Evolutionary conservation across 106 monocot species (phyloP).

Genomic region (Acanthochlamys bracteata): DNA sequence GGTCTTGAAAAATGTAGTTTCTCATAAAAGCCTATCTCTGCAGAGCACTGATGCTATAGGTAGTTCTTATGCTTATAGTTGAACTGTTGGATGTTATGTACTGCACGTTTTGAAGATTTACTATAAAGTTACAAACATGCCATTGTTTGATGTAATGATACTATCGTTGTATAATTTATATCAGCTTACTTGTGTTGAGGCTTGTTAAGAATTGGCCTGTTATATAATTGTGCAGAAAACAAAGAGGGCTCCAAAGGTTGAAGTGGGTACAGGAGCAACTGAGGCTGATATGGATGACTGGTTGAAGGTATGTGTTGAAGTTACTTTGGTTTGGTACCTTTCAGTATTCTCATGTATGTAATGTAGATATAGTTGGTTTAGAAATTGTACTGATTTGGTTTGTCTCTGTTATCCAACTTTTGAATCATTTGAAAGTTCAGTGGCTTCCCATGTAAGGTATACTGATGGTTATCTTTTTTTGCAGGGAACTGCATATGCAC

Average conservation of each 20-base stretch:
- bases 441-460: background rate
- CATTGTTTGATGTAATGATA: too few species aligned
- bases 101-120: too few species aligned
- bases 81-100: too few species aligned
- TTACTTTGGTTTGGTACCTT: background rate
- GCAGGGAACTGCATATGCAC: slow-evolving; percentile 72
- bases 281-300: slow-evolving; percentile 75
- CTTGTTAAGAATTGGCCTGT: too few species aligned
- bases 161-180: too few species aligned
- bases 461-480: background rate
- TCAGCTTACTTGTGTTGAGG: too few species aligned
- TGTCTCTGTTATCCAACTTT: background rate
- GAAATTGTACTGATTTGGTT: background rate
- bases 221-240: slow-evolving; percentile 35
- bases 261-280: slow-evolving; percentile 56
- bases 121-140: too few species aligned
- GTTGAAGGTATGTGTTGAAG: slow-evolving; percentile 40
- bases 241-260: slow-evolving; percentile 64
- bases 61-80: too few species aligned
- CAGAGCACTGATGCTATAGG: too few species aligned
- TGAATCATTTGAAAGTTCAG: background rate
- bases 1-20: too few species aligned
- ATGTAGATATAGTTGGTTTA: background rate
- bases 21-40: too few species aligned
- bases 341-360: too few species aligned